A percentile compares a stretch with the other conserved stretches of the same genome.
Evolutionary conservation across 345 rosid genomes (phyloP).

Genomic region (Erucastrum elatum): DNA sequence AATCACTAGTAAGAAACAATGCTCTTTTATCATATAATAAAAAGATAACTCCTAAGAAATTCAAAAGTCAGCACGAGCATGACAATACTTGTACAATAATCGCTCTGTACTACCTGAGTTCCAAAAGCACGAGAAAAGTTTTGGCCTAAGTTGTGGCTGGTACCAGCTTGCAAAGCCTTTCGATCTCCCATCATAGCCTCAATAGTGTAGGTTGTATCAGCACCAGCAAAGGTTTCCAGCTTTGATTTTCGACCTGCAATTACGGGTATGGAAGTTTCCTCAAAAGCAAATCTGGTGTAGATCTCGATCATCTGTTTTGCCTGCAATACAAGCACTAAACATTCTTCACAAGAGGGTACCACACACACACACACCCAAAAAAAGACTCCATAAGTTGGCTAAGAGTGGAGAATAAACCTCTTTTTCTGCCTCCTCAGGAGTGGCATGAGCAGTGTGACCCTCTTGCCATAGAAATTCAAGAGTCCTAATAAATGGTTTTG

Average conservation of each 20-base stretch:
- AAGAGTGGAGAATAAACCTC: conserved; percentile 53
- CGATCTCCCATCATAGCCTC: conserved; percentile 99
- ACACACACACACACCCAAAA: conserved; percentile 3
- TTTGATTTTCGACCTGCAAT: conserved; percentile 87
- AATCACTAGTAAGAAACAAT: background rate
- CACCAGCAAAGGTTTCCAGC: conserved; percentile 92
- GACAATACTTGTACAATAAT: background rate
- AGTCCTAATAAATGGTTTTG: conserved; percentile 92
- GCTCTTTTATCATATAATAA: background rate
- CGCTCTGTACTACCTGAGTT: conserved; percentile 55
- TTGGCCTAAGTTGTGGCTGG: conserved; percentile 91
- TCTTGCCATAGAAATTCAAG: conserved; percentile 98
- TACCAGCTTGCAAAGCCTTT: conserved; percentile 93
- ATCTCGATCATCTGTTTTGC: conserved; percentile 84
- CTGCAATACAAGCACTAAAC: conserved; percentile 47
- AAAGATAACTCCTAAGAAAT: background rate
- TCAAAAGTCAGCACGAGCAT: background rate
- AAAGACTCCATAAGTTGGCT: background rate
- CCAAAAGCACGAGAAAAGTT: conserved; percentile 90
- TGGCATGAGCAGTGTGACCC: conserved; percentile 95
- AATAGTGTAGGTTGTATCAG: conserved; percentile 81
- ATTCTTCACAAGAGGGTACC: background rate
- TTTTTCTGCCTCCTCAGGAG: conserved; percentile 84
- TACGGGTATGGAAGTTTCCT: conserved; percentile 95
- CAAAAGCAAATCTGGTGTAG: conserved; percentile 84